Evolutionary conservation across 768 basidiomycete species (phyloP).

Genomic region (Kwoniella heveanensis): DNA sequence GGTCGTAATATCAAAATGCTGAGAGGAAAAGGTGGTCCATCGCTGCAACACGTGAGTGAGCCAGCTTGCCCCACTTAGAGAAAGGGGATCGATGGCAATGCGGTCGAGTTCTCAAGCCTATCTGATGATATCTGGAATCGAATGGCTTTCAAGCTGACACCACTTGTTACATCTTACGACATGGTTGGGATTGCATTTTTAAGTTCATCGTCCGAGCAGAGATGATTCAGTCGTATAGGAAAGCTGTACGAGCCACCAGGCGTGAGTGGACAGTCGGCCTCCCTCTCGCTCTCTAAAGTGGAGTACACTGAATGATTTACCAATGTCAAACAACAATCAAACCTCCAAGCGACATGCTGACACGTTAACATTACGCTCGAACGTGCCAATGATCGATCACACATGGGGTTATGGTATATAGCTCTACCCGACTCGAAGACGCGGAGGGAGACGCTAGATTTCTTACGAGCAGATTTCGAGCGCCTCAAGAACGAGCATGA

Average conservation of each 20-base stretch:
- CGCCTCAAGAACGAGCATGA: constrained; percentile 39
- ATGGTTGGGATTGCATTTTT: too few species aligned
- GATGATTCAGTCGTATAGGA: constrained; percentile 48
- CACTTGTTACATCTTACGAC: not conserved
- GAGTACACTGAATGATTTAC: too few species aligned
- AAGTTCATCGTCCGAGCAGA: constrained; percentile 53
- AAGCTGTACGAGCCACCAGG: constrained; percentile 48
- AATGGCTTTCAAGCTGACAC: not conserved
- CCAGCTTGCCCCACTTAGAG: too few species aligned
- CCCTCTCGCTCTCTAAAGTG: too few species aligned
- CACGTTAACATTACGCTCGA: too few species aligned
- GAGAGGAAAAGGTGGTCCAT: constrained; percentile 14
- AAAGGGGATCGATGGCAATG: too few species aligned
- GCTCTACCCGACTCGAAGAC: constrained; percentile 49
- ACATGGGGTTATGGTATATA: constrained; percentile 13
- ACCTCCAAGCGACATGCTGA: too few species aligned
- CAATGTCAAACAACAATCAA: too few species aligned
- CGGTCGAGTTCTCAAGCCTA: too few species aligned
- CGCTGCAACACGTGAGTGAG: constrained; percentile 40
- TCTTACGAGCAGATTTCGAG: constrained; percentile 49
- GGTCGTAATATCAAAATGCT: not conserved
- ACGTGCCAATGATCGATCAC: too few species aligned
- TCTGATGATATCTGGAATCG: too few species aligned
- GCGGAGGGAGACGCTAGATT: constrained; percentile 53
- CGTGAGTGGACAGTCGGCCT: constrained; percentile 36